A percentile compares a stretch with the other conserved stretches of the same genome.
Conservation (phyloP, 495 filamentous ascomycete species). For the Aspergillus incahuasiensis region DNA sequence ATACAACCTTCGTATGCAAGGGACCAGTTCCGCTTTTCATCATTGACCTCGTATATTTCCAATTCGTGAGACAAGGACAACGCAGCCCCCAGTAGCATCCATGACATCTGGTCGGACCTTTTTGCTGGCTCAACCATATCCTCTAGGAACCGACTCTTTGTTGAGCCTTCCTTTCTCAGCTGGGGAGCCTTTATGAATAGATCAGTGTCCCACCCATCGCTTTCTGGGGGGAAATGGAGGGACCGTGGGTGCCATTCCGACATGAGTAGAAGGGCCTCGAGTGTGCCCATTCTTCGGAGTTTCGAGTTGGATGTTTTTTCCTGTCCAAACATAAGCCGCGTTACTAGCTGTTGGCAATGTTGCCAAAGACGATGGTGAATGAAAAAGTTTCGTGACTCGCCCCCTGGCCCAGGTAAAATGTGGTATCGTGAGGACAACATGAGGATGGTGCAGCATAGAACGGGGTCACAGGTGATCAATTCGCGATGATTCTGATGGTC, state of each 20-base stretch:
- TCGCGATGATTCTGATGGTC: slow-evolving; percentile 40
- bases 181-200: slow-evolving; percentile 25
- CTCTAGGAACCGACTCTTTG: slow-evolving; percentile 38
- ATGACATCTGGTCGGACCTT: slow-evolving; percentile 54
- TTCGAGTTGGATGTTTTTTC: slow-evolving; percentile 44
- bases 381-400: slow-evolving; percentile 50
- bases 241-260: slow-evolving; percentile 55
- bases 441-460: slow-evolving; percentile 47
- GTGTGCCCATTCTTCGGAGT: slow-evolving; percentile 45
- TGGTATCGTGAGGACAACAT: slow-evolving; percentile 53
- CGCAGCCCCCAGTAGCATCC: slow-evolving; percentile 50
- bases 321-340: slow-evolving; percentile 48
- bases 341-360: slow-evolving; percentile 48
- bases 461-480: slow-evolving; percentile 45
- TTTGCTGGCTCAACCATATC: slow-evolving; percentile 50
- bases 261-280: slow-evolving; percentile 49
- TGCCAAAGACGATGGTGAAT: slow-evolving; percentile 53
- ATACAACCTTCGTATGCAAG: slow-evolving; percentile 25
- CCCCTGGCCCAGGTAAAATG: slow-evolving; percentile 47
- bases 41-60: slow-evolving; percentile 46
- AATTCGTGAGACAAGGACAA: slow-evolving; percentile 49
- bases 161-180: slow-evolving; percentile 18
- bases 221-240: slow-evolving; percentile 50
- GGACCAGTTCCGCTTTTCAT: slow-evolving; percentile 17
- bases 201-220: slow-evolving; percentile 46